phyloP scores from a whole-genome alignment of 179 eudicot species.

The Camellia oleifera region DNA sequence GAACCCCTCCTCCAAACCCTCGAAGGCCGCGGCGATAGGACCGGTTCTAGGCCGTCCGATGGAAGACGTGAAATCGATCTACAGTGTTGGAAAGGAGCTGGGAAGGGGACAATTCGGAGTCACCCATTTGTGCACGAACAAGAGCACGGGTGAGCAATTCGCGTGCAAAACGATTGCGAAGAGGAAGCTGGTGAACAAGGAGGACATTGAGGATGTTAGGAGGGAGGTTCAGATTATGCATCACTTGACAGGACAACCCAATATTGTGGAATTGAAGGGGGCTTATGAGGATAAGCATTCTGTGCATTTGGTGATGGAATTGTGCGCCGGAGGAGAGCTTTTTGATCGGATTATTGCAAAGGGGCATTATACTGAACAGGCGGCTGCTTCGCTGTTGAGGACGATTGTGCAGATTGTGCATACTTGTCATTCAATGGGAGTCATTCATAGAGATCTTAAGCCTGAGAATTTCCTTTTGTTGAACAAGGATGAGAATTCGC shows the following conservation, averaged over 20 bases:
- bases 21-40: constrained; percentile 24
- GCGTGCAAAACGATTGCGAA: constrained; percentile 56
- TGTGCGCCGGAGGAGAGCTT: constrained; percentile 58
- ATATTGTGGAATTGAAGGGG: constrained; percentile 48
- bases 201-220: constrained; percentile 50
- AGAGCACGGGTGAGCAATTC: constrained; percentile 36
- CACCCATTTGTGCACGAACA: constrained; percentile 40
- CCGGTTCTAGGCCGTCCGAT: constrained; percentile 48
- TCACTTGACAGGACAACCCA: constrained; percentile 46
- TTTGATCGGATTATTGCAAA: constrained; percentile 50
- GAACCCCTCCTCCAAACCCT: constrained; percentile 17
- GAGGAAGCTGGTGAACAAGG: constrained; percentile 44
- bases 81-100: constrained; percentile 46
- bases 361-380: constrained; percentile 51
- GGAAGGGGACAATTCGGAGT: constrained; percentile 56
- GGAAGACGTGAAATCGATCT: constrained; percentile 35
- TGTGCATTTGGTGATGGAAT: constrained; percentile 53
- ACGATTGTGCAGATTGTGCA: constrained; percentile 53
- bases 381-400: constrained; percentile 44
- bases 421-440: constrained; percentile 55
- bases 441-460: constrained; percentile 52
- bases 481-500: constrained; percentile 40
- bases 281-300: constrained; percentile 55
- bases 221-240: constrained; percentile 57
- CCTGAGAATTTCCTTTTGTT: constrained; percentile 53